Evolutionary conservation across 306 rosid genomes (phyloP), one percentile per base, ranked within the genome.

Genomic region (Vachellia pachyceras): DNA sequence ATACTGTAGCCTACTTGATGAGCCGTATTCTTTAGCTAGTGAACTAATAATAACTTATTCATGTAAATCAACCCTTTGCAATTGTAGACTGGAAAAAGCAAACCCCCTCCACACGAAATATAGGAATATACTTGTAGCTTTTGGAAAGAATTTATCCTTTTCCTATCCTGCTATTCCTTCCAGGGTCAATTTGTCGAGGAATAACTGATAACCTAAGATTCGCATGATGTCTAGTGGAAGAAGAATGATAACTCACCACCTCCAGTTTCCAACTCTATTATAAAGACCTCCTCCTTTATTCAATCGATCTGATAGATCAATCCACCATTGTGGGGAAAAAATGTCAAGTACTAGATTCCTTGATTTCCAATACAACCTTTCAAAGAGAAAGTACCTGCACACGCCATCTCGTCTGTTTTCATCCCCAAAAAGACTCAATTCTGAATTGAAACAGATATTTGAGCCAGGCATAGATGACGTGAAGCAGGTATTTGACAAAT

Each of bases 401-500:
- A 89, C 60, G 76, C 94, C 97, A 7, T 85, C 92, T 1, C 87
- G 88, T 0, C 7, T 91, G 58, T 84, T 90, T 36, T 90, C 52
- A 60, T 82, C 82, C 52, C 37, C 47, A 20, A 92, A 77, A 75
- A 88, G 88, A 52, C 97, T 88, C 65, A 82, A 82, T 84, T 92
- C 97, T 3, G 88, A 85, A 46, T 29, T 83, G 44, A 82, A 65
- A 20, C 75, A 72, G 9, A 8, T 78, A 57, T 79, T 84, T 74
- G 91, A 88, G 89, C 96, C 99, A 25, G 87, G 86, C 60, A 11
- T 3, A 45, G 88, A 88, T 33, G 97, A 93, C 91, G 89, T 93
- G 93, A 95, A 85, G 89, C 79, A 54, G 66, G 97, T 95, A 18
- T 90, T 91, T 84, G 92, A 95, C 13, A 91, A 85, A 69, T 91